Conservation (phyloP, 1,139 yeast genomes). For the Dujonia santamariae region DNA sequence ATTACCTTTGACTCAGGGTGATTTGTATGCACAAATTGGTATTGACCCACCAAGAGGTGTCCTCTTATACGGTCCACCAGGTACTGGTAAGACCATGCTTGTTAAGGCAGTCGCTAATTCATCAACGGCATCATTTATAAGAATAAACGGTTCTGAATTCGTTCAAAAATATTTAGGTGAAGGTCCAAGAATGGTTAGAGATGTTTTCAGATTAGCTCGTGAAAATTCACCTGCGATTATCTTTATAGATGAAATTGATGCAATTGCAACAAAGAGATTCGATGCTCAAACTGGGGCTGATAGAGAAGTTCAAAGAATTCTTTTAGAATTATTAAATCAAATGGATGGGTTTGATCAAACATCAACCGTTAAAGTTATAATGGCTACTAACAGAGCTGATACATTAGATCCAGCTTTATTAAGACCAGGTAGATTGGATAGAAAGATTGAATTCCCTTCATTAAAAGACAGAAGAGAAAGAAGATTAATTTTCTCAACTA, state of each 20-base stretch:
- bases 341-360: constrained; percentile 99
- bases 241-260: constrained; percentile 97
- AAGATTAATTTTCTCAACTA: constrained; percentile 90
- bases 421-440: constrained; percentile 97
- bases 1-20: constrained; percentile 93
- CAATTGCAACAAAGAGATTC: constrained; percentile 97
- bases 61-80: constrained; percentile 95
- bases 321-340: constrained; percentile 92
- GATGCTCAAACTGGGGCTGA: constrained; percentile 99
- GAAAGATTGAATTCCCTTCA: constrained; percentile 96
- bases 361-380: constrained; percentile 92
- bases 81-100: constrained; percentile 98
- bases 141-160: constrained; percentile 97
- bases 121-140: constrained; percentile 91
- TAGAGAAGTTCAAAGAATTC: constrained; percentile 97
- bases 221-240: constrained; percentile 97
- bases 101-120: constrained; percentile 98
- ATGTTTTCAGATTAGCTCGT: constrained; percentile 93
- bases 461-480: constrained; percentile 96
- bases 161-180: constrained; percentile 98
- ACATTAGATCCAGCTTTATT: constrained; percentile 95
- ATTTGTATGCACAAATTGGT: constrained; percentile 94
- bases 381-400: constrained; percentile 99
- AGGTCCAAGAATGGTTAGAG: constrained; percentile 99
- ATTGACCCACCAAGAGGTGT: constrained; percentile 99